These are phyloP conservation scores for Pseudevernia furfuracea DNA, from an alignment of 495 filamentous ascomycete species.

Conservation along the genomic window DNA sequence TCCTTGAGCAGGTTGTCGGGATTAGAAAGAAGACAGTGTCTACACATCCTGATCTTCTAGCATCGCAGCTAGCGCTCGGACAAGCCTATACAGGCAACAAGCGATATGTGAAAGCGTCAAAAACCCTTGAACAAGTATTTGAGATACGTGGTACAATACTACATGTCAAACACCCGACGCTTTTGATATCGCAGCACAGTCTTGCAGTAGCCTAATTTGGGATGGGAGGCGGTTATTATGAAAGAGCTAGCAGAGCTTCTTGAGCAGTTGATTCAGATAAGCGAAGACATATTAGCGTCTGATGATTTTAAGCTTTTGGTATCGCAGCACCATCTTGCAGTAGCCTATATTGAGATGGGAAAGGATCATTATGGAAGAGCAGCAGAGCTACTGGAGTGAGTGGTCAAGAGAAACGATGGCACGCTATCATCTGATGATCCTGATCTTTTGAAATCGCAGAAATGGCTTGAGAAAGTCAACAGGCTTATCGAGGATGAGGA, in stretches of 20 bases:
- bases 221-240: not conserved
- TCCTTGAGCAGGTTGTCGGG: conserved; percentile 1
- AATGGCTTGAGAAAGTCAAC: not conserved
- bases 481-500: not conserved
- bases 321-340: not conserved
- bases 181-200: not conserved
- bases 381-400: not conserved
- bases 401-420: not conserved
- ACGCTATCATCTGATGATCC: not conserved
- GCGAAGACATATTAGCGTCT: not conserved
- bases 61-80: not conserved
- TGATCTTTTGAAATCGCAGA: not conserved
- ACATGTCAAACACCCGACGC: not conserved
- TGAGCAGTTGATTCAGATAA: not conserved
- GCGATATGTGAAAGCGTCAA: not conserved
- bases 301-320: not conserved
- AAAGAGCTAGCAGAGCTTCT: not conserved
- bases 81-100: not conserved
- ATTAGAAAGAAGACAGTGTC: not conserved
- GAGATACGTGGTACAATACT: not conserved
- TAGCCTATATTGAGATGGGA: not conserved
- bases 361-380: not conserved
- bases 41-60: not conserved
- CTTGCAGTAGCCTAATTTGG: not conserved
- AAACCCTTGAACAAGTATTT: not conserved